These are phyloP conservation scores for Kodamaea fukazawae DNA, from an alignment of 805 yeast genomes.

Conservation along the genomic window DNA sequence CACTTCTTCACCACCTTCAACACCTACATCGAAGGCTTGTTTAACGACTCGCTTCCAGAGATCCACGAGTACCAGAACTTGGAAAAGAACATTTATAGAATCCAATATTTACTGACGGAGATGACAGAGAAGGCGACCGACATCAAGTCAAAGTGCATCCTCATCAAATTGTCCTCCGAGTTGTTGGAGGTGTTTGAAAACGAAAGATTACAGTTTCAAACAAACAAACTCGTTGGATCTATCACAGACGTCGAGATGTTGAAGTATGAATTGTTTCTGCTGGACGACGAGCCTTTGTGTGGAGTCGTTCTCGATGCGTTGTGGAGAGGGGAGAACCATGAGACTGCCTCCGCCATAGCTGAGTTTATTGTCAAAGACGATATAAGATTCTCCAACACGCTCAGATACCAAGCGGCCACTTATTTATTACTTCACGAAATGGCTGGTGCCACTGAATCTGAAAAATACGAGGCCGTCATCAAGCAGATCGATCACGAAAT, in stretches of 20 bases:
- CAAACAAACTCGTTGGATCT: neutral
- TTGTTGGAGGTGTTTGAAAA: constrained; percentile 16
- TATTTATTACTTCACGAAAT: constrained; percentile 7
- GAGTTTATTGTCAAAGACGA: constrained; percentile 20
- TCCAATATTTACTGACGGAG: constrained; percentile 16
- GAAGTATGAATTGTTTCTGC: constrained; percentile 5
- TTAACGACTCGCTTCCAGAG: constrained; percentile 24
- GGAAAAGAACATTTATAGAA: constrained; percentile 25
- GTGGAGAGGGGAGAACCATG: constrained; percentile 4
- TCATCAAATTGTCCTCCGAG: constrained; percentile 25
- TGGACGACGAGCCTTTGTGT: constrained; percentile 1
- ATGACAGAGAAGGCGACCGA: neutral
- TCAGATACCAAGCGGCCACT: constrained; percentile 21
- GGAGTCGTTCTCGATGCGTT: neutral
- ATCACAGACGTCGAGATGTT: constrained; percentile 1
- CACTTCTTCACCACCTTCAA: constrained; percentile 20
- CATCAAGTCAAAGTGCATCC: neutral
- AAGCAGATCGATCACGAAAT: neutral
- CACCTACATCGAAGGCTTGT: constrained; percentile 28
- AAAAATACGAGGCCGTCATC: constrained; percentile 1
- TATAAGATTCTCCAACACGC: constrained; percentile 18
- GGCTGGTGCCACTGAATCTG: neutral
- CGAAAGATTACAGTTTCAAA: constrained; percentile 1
- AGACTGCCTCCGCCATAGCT: constrained; percentile 14
- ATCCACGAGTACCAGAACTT: constrained; percentile 35